Conservation (phyloP, 306 rosid genomes). For the Trichosanthes truncata region DNA sequence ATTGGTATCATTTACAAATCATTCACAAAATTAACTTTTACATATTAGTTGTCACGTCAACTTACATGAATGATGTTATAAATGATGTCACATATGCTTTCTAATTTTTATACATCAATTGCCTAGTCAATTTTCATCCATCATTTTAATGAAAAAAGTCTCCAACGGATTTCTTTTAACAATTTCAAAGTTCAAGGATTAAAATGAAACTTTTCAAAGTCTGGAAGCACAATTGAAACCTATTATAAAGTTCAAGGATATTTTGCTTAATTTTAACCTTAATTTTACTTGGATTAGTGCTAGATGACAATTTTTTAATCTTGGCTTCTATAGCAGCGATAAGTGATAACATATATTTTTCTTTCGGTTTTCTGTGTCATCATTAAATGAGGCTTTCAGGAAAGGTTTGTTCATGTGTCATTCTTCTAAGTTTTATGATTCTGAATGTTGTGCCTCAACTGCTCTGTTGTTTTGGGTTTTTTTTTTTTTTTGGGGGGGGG, state of each 20-base stretch:
- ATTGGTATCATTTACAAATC: no score
- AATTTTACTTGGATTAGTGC: not conserved
- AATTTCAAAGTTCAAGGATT: no score
- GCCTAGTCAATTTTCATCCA: no score
- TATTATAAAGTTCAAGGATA: not conserved
- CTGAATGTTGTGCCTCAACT: not conserved
- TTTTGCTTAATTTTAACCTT: not conserved
- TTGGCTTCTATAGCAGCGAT: not conserved
- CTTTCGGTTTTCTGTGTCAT: not conserved
- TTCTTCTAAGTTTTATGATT: not conserved
- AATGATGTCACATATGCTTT: no score
- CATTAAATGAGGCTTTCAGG: not conserved
- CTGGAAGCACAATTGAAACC: not conserved
- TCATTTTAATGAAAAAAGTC: no score
- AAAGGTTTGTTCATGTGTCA: not conserved
- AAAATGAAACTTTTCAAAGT: no score
- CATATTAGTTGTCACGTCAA: no score
- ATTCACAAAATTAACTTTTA: no score
- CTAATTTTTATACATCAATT: no score
- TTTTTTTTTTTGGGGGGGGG: not conserved
- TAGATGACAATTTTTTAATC: not conserved
- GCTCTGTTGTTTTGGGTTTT: not conserved
- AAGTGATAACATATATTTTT: not conserved
- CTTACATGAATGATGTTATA: no score
- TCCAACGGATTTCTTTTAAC: not conserved